These are phyloP conservation scores for Xylaria polymorpha DNA, from an alignment of 2,329 filamentous ascomycete genomes.

Conservation along the genomic window DNA sequence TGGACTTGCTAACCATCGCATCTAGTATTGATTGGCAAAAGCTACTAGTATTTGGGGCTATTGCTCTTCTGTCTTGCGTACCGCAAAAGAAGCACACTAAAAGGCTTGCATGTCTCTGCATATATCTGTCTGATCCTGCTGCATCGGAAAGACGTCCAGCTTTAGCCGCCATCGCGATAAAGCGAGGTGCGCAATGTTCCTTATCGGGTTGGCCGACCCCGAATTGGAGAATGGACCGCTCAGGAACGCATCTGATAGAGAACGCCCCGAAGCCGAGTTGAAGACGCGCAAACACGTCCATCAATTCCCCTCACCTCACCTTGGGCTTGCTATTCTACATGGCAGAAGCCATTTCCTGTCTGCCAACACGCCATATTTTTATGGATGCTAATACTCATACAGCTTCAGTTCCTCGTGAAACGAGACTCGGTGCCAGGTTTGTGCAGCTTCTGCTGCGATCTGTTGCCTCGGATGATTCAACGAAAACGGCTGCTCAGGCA, in stretches of 20 bases:
- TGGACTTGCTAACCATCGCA: conserved; percentile 23
- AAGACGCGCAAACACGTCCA: conserved; percentile 10
- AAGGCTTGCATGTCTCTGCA: conserved; percentile 9
- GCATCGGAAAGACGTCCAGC: conserved; percentile 18
- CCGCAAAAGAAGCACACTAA: conserved; percentile 7
- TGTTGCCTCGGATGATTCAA: conserved; percentile 2
- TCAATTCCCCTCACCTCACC: conserved; percentile 1
- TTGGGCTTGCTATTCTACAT: conserved; percentile 34
- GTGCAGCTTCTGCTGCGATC: conserved; percentile 2
- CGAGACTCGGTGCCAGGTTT: conserved; percentile 2
- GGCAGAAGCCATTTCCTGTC: conserved; percentile 15
- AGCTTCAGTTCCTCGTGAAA: conserved; percentile 21
- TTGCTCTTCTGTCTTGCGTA: conserved; percentile 22
- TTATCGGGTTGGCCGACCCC: conserved; percentile 13
- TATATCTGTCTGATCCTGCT: conserved; percentile 11
- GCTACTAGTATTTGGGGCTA: conserved; percentile 12
- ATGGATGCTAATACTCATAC: conserved; percentile 40
- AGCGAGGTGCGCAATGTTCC: conserved; percentile 9
- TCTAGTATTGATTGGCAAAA: conserved; percentile 24
- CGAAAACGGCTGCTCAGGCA: background rate
- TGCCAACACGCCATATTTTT: conserved; percentile 19
- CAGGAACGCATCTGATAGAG: conserved; percentile 25
- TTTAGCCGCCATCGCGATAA: conserved; percentile 2
- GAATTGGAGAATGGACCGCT: conserved; percentile 13
- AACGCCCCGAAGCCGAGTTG: conserved; percentile 9